Base-by-base conservation (phyloP, 371 early-diverging fungal species). In the Haplosporangium sp. region DNA sequence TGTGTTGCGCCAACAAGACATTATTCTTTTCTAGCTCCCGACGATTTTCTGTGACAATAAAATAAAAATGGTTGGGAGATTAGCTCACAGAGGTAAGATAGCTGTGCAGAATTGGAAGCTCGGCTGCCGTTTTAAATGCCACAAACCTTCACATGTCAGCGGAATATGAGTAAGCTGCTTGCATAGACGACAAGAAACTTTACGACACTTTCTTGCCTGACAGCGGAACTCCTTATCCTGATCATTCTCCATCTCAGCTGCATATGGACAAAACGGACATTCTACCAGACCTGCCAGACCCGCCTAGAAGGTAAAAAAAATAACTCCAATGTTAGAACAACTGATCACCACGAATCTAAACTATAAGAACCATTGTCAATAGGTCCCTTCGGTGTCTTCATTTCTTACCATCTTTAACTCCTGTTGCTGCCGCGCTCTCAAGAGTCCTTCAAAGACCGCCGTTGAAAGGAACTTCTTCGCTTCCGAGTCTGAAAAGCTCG, bases 251-350 rank as follows among this genome's bases (percentile, higher is more conserved):
- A 87, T 57, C 16, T 84, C 72, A 11, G 83, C 84, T 2, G 74
- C 86, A 52, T 83, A 87, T 6, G 76, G 64, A 41, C 87, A 87
- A 51, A 86, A 86, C 1, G 87, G 87, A 50, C 87, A 87, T 29
- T 67, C 70, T 3, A 73, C 77, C n/a, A 86, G 69, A 0, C 74
- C 83, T 8, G 74, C 75, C 16, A 87, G 61, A 7, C 74, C 83
- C 1, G 86, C 86, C 80, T 82, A 53, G 16, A 7, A 37, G 8
- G 29, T 37, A 18, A 20, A 20, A 12, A 14, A 18, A 18, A 29
- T 5, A 6, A 20, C 40, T 13, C 4, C 29, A 29, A 29, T 29
- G 29, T 29, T 29, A 29, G 29, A 29, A 4, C 29, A 29, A 29
- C 29, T 1, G 29, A 4, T 4, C 29, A 29, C 29, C 29, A 29